phyloP scores from a whole-genome alignment of 139 green algal genomes.

The Chlorella vulgaris region DNA sequence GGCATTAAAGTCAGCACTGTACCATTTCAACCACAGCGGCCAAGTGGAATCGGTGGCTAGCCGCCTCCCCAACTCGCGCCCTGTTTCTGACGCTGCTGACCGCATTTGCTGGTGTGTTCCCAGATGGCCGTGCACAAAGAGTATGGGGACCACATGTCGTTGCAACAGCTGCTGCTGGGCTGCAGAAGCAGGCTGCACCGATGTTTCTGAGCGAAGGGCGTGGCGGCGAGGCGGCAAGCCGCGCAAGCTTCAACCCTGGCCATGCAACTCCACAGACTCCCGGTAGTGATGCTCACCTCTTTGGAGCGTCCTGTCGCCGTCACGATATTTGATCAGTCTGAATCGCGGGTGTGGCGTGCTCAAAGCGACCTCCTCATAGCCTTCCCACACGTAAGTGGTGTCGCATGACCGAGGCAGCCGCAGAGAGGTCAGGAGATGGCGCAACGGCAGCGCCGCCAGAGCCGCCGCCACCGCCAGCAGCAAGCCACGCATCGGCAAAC shows the following conservation, averaged over 20 bases:
- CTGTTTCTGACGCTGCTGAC: slow-evolving; percentile 29
- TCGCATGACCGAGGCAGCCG: slow-evolving; percentile 20
- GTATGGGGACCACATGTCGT: slow-evolving; percentile 16
- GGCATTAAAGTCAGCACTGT: slow-evolving; percentile 12
- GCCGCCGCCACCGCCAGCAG: slow-evolving; percentile 3
- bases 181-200: neutral
- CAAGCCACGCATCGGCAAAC: neutral
- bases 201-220: too few relatives aligned
- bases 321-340: slow-evolving; percentile 27
- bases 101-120: slow-evolving; percentile 42
- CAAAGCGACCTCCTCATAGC: slow-evolving; percentile 28
- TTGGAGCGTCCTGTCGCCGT: neutral
- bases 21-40: slow-evolving; percentile 28
- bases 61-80: slow-evolving; percentile 11
- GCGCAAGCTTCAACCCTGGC: neutral
- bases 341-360: slow-evolving; percentile 1
- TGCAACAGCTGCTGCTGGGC: neutral
- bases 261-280: too few relatives aligned
- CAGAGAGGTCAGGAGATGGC: neutral
- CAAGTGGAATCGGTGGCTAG: neutral
- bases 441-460: neutral
- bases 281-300: too few relatives aligned
- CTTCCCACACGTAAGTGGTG: slow-evolving; percentile 46
- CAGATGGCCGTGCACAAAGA: slow-evolving; percentile 51
- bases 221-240: neutral